Base-by-base conservation (phyloP, 257 asterid species). In the Capsicum chinense region DNA sequence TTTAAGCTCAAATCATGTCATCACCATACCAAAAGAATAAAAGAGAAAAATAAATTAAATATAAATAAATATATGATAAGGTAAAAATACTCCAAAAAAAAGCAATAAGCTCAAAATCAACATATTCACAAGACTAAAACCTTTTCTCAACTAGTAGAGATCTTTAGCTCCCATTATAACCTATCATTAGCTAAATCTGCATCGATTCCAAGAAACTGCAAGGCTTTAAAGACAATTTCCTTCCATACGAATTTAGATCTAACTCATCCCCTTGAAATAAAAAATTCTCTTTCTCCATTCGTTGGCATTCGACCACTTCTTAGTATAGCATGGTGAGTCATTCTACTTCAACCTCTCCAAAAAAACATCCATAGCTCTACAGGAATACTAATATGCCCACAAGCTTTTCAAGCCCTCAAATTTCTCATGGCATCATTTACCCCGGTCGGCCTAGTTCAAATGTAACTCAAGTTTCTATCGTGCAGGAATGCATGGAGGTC, bases 291-390 rank as follows among this genome's bases (percentile, higher is more conserved):
- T 10, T 56, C n/a, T 66, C 73, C 73, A 33, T n/a, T 66, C n/a
- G 0, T 33, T 33, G 73, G 48, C 10, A 66, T 66, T 33, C 47
- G 7, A 66, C 47, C 70, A 66, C 73, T 33, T 66, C n/a, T 66
- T 66, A 66, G 73, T 66, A 66, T 33, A 13, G 47, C 47, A 33
- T 33, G n/a, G 47, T 33, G 16, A 66, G 19, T 33, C 42, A 66
- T 66, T 35, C 16, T 66, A 66, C 48, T 66, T 11, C 73, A 66
- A 66, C 48, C 73, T 66, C 73, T 33, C n/a, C 73, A 35, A 66
- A 66, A 66, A 17, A 66, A 16, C 13, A 26, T 66, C 6, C 73
- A 26, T 35, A 66, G 19, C 62, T 39, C 16, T 33, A 8, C 0
- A 2, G 47, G 47, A 35, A 66, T 33, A 66, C 42, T 26, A 64